A percentile compares a stretch with the other conserved stretches of the same genome.
Conservation (phyloP, 73 alveolate genomes). For the Uronychia setigera region DNA sequence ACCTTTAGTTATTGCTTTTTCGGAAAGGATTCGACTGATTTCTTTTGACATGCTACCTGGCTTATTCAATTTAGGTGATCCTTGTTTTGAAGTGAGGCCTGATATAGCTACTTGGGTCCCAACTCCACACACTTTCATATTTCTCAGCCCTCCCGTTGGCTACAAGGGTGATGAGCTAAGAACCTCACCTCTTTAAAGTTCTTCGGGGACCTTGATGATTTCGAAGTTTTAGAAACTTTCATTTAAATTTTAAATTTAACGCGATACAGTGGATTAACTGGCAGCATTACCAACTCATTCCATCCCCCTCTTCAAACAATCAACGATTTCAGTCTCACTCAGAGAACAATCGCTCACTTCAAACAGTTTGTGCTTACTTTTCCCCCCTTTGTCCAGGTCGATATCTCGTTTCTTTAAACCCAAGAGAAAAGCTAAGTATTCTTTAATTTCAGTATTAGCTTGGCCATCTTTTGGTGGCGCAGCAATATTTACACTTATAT, state of each 20-base stretch:
- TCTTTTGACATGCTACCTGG: not conserved
- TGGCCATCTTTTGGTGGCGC: conserved; percentile 51
- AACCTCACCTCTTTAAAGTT: not conserved
- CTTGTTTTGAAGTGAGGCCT: not conserved
- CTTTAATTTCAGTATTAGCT: conserved; percentile 37
- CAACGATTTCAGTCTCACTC: not conserved
- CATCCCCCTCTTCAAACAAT: not conserved
- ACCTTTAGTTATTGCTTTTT: not conserved
- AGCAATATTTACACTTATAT: conserved; percentile 23
- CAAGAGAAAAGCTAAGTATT: conserved; percentile 16
- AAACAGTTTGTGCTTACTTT: conserved; percentile 26
- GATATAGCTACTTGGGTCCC: not conserved
- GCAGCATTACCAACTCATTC: too few species aligned
- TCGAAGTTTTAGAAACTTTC: not conserved
- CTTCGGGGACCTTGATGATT: not conserved
- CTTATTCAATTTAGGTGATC: not conserved
- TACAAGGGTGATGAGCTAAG: not conserved
- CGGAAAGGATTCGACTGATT: not conserved
- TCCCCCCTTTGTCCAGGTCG: conserved; percentile 29
- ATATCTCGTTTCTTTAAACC: conserved; percentile 47
- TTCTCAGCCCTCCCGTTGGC: not conserved
- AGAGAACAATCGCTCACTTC: not conserved
- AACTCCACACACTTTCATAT: not conserved
- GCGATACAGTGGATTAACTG: too few species aligned
- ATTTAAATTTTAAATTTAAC: not conserved